A percentile compares a stretch with the other conserved stretches of the same genome.
Evolutionary conservation across 768 basidiomycete genomes (phyloP).

Genomic region (Suillus plorans): DNA sequence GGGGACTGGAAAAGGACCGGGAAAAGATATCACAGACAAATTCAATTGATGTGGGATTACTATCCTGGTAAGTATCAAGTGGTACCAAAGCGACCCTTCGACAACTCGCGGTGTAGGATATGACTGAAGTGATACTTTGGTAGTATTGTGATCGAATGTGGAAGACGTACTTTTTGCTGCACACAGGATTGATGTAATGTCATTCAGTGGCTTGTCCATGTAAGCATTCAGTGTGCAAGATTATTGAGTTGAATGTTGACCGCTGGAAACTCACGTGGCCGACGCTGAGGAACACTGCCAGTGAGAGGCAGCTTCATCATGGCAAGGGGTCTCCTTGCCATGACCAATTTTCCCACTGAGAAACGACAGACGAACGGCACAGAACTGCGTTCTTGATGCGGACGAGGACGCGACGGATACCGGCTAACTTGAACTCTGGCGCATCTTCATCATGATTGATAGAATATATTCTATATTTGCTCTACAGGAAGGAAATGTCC

Average conservation of each 20-base stretch:
- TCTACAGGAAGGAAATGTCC: no score
- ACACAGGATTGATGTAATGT: neutral
- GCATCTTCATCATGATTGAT: no score
- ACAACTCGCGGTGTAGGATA: neutral
- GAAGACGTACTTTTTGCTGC: neutral
- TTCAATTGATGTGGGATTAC: constrained; percentile 12
- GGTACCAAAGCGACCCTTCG: neutral
- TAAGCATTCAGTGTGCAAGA: neutral
- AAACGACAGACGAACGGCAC: no score
- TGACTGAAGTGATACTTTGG: neutral
- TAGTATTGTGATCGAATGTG: neutral
- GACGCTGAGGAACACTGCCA: no score
- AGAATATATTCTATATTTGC: no score
- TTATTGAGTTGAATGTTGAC: neutral
- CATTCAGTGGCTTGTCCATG: neutral
- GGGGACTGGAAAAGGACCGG: constrained; percentile 20
- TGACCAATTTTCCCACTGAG: no score
- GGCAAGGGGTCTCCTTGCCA: no score
- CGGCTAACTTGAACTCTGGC: no score
- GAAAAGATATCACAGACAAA: constrained; percentile 22
- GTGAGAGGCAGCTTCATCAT: no score
- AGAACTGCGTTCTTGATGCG: no score
- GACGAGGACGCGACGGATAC: no score
- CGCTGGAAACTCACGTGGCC: no score
- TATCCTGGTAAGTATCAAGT: neutral